Conservation (phyloP, 306 rosid species). For the Begonia fuchsioides region DNA sequence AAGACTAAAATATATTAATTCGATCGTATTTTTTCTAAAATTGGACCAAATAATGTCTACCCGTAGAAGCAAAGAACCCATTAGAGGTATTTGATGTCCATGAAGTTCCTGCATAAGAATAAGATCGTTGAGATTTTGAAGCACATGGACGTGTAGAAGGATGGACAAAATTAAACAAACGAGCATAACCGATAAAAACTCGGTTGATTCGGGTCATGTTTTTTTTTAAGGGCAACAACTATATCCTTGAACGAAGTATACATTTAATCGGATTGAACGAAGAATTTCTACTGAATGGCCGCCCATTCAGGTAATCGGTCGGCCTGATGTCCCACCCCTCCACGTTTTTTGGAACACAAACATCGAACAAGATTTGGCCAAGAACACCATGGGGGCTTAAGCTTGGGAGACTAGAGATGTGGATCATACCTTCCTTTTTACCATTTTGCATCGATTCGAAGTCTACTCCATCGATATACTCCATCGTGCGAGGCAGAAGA, state of each 20-base stretch:
- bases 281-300: constrained; percentile 24
- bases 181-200: too few relatives aligned
- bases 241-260: constrained; percentile 67
- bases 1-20: too few relatives aligned
- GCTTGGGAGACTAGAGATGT: constrained; percentile 35
- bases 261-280: constrained; percentile 71
- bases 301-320: constrained; percentile 20
- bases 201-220: too few relatives aligned
- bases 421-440: constrained; percentile 37
- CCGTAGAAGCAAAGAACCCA: too few relatives aligned
- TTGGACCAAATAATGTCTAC: too few relatives aligned
- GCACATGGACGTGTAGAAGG: too few relatives aligned
- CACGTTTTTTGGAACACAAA: constrained; percentile 60
- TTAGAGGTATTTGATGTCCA: too few relatives aligned
- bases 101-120: too few relatives aligned
- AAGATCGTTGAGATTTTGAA: too few relatives aligned
- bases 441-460: constrained; percentile 33
- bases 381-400: constrained; percentile 55
- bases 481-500: constrained; percentile 25
- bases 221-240: too few relatives aligned
- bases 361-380: constrained; percentile 63
- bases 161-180: too few relatives aligned
- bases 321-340: constrained; percentile 65
- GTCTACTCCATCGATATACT: constrained; percentile 34
- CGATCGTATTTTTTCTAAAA: too few relatives aligned